Percentiles rank a stretch among this genome's conserved stretches.
These are phyloP conservation scores for Planoprotostelium fungivorum DNA, from an alignment of 78 protist genomes.

Conservation along the genomic window DNA sequence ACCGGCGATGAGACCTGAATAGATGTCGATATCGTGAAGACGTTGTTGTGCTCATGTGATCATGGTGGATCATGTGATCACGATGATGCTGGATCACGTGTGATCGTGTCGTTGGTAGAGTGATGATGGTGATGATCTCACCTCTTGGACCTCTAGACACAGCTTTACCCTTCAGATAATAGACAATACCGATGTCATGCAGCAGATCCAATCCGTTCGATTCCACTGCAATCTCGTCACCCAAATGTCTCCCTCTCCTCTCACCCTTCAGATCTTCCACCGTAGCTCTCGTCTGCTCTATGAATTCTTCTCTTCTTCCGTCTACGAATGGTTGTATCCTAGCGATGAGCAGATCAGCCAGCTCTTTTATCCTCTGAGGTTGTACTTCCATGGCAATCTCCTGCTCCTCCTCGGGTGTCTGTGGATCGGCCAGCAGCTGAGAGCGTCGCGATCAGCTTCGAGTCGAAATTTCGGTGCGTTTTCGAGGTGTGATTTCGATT, in stretches of 20 bases:
- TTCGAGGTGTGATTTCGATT: no score
- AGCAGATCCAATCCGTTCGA: neutral
- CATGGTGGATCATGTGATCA: no score
- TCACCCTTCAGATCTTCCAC: neutral
- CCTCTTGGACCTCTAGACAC: neutral
- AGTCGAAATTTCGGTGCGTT: no score
- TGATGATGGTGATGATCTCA: neutral
- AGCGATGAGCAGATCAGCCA: neutral
- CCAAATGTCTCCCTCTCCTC: neutral
- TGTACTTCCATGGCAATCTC: neutral
- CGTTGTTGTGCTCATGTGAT: no score
- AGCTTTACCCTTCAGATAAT: neutral
- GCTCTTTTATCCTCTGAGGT: neutral
- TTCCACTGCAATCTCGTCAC: neutral
- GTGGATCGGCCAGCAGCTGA: neutral
- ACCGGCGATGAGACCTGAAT: neutral
- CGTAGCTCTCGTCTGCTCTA: neutral
- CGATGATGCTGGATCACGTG: no score
- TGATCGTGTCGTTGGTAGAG: no score
- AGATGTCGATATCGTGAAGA: neutral
- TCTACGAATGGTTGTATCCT: neutral
- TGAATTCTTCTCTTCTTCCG: neutral
- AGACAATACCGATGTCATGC: neutral
- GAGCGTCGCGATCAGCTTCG: no score
- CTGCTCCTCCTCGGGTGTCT: neutral